Percentiles rank a stretch among this genome's conserved stretches.
Conservation (phyloP, 352 stramenopile species). For the Pythium diclinum region DNA sequence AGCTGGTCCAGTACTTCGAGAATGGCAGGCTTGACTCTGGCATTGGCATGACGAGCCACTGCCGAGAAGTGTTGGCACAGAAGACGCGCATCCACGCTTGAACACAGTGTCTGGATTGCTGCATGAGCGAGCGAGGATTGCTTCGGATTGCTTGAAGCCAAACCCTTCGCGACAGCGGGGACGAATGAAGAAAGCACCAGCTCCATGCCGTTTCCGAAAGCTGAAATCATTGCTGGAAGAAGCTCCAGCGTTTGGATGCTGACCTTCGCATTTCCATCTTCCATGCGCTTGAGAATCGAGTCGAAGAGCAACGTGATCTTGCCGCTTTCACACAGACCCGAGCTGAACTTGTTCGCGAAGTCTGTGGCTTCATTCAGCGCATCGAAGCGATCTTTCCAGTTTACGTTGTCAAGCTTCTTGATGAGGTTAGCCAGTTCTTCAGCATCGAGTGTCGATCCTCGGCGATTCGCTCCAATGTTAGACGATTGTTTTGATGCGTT, state of each 20-base stretch:
- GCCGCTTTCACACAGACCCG: conserved; percentile 33
- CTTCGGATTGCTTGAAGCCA: conserved; percentile 54
- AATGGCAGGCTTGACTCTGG: conserved; percentile 52
- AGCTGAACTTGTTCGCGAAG: conserved; percentile 32
- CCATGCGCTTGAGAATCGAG: conserved; percentile 57
- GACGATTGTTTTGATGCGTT: conserved; percentile 18
- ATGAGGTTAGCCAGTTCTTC: conserved; percentile 41
- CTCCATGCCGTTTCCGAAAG: conserved; percentile 52
- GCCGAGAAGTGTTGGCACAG: conserved; percentile 57
- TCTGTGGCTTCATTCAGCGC: conserved; percentile 40
- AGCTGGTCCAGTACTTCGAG: conserved; percentile 53
- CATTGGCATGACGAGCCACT: conserved; percentile 49
- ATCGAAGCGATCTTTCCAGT: conserved; percentile 80
- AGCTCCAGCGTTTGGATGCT: conserved; percentile 55
- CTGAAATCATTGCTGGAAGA: conserved; percentile 47
- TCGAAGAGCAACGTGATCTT: conserved; percentile 71
- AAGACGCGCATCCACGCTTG: conserved; percentile 40
- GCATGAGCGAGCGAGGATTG: conserved; percentile 41
- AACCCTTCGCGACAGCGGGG: conserved; percentile 49
- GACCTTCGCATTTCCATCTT: conserved; percentile 79
- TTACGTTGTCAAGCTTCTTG: conserved; percentile 57
- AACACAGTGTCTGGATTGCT: conserved; percentile 45
- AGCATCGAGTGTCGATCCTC: conserved; percentile 27
- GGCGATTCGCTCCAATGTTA: neutral
- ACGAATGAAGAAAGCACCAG: conserved; percentile 55